phyloP scores from a whole-genome alignment of 305 asterid species.

The Solanum hybrid region DNA sequence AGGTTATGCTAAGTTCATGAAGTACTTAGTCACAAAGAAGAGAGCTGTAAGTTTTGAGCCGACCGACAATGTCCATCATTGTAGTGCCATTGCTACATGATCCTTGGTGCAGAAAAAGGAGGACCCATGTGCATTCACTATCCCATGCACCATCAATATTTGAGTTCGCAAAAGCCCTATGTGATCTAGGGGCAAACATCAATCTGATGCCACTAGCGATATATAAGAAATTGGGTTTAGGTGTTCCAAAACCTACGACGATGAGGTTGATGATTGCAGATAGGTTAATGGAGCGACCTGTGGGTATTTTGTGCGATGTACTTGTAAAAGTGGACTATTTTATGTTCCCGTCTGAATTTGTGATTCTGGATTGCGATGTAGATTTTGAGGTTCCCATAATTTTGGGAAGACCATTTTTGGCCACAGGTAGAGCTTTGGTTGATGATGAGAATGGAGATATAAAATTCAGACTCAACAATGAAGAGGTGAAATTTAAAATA shows the following conservation, averaged over 20 bases:
- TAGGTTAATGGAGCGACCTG: background rate
- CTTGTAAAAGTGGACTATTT: background rate
- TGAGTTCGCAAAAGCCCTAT: background rate
- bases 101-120: too few relatives aligned
- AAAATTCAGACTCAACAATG: background rate
- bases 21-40: too few relatives aligned
- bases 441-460: background rate
- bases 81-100: too few relatives aligned
- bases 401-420: background rate
- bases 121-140: too few relatives aligned
- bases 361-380: background rate
- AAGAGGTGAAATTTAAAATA: background rate
- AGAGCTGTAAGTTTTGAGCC: too few relatives aligned
- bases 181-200: background rate
- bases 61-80: too few relatives aligned
- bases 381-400: background rate
- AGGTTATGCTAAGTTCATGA: too few relatives aligned
- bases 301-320: background rate
- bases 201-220: background rate
- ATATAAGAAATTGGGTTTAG: background rate
- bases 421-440: background rate
- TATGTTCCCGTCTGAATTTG: too few relatives aligned
- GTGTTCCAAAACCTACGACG: background rate
- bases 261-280: background rate
- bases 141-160: too few relatives aligned